Evolutionary conservation across 768 basidiomycete genomes (phyloP).

Genomic region (Obba rivulosa): DNA sequence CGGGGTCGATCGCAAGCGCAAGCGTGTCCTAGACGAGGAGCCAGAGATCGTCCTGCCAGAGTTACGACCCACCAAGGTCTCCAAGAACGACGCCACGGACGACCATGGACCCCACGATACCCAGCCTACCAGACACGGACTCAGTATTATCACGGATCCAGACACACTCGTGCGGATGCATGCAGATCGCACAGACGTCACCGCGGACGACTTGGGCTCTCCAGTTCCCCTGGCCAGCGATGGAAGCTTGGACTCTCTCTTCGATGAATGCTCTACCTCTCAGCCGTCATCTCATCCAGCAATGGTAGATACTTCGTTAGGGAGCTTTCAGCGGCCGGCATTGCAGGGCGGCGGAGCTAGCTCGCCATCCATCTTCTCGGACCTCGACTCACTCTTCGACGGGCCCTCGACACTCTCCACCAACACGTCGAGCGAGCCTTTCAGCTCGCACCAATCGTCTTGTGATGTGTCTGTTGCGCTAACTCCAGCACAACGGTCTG

Average conservation of each 20-base stretch:
- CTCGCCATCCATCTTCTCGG: constrained; percentile 6
- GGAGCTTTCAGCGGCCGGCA: too few relatives aligned
- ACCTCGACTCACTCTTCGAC: constrained; percentile 47
- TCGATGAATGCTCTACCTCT: not conserved
- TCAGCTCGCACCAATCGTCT: not conserved
- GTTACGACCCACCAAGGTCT: too few relatives aligned
- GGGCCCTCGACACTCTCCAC: constrained; percentile 21
- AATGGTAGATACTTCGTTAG: too few relatives aligned
- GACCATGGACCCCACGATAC: too few relatives aligned
- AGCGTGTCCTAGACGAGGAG: not conserved
- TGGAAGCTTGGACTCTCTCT: not conserved
- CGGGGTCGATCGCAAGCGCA: not conserved
- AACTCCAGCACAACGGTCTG: constrained; percentile 27
- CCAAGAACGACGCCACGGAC: too few relatives aligned
- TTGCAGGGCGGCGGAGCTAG: not conserved
- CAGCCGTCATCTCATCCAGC: not conserved
- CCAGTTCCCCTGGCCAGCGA: too few relatives aligned
- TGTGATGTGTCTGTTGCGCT: not conserved
- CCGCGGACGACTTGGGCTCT: too few relatives aligned
- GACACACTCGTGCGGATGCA: too few relatives aligned
- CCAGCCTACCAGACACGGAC: too few relatives aligned
- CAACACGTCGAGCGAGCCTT: not conserved
- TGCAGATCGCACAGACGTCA: too few relatives aligned
- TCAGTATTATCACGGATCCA: too few relatives aligned
- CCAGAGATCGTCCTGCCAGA: too few relatives aligned